Evolutionary conservation across 1,284 basidiomycete species (phyloP).

Genomic region (Ustilago vetiveriae): DNA sequence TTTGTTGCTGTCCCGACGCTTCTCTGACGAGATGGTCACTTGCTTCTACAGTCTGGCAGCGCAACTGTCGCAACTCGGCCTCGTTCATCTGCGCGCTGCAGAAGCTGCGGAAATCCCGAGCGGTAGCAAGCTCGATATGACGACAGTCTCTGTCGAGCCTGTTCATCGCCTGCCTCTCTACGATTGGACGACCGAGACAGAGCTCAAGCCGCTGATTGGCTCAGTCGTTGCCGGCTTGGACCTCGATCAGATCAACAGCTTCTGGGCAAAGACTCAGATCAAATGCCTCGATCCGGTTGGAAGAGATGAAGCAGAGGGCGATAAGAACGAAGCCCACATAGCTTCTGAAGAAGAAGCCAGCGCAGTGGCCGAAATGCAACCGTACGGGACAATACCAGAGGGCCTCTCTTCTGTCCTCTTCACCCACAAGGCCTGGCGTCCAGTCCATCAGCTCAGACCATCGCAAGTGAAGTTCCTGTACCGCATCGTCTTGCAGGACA

Average conservation of each 20-base stretch:
- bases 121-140: background rate
- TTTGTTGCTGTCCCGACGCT: constrained; percentile 14
- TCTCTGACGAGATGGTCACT: constrained; percentile 10
- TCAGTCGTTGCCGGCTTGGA: constrained; percentile 20
- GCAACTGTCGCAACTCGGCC: constrained; percentile 24
- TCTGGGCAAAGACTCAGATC: constrained; percentile 29
- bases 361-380: background rate
- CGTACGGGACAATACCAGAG: constrained; percentile 17
- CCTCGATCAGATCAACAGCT: constrained; percentile 20
- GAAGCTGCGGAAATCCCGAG: background rate
- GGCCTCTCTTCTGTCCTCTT: constrained; percentile 13
- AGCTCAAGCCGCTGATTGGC: constrained; percentile 22
- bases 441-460: constrained; percentile 24
- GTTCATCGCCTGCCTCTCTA: constrained; percentile 19
- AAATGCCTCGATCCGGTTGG: constrained; percentile 7
- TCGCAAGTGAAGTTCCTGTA: constrained; percentile 33
- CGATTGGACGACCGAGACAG: constrained; percentile 17
- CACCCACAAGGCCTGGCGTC: constrained; percentile 21
- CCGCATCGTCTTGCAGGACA: constrained; percentile 24
- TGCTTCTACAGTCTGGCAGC: constrained; percentile 40
- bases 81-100: constrained; percentile 9
- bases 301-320: background rate
- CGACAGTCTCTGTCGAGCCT: constrained; percentile 14
- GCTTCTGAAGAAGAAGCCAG: background rate
- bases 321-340: background rate